These are phyloP conservation scores for Boehmeria nivea DNA, from an alignment of 306 rosid genomes.

Conservation along the genomic window DNA sequence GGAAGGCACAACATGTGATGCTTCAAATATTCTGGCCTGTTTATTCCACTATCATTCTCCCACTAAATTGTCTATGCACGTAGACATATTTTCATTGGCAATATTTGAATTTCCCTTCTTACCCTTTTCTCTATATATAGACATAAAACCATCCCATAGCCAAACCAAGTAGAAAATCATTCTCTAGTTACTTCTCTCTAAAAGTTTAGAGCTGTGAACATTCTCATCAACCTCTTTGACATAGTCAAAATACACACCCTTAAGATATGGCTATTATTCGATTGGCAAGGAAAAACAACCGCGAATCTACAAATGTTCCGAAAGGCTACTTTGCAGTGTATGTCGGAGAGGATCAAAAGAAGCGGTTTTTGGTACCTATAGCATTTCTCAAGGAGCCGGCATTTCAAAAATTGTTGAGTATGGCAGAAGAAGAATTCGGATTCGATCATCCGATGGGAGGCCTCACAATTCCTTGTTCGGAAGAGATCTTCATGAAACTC, in stretches of 20 bases:
- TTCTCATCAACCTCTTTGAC: no score
- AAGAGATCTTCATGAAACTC: neutral
- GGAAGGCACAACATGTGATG: no score
- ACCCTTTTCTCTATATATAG: no score
- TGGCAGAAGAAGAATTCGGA: neutral
- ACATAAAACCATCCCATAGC: no score
- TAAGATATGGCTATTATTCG: neutral
- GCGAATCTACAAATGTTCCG: neutral
- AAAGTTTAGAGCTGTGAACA: no score
- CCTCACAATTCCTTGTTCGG: neutral
- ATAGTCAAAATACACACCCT: neutral
- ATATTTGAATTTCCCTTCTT: no score
- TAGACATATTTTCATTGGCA: no score
- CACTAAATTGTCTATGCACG: no score
- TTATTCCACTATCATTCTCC: no score
- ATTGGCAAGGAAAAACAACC: neutral
- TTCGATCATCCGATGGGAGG: neutral
- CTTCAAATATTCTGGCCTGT: no score
- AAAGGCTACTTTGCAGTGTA: neutral
- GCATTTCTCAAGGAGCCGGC: neutral
- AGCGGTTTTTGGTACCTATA: conserved; percentile 7
- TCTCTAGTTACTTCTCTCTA: no score
- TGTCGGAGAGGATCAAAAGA: conserved; percentile 8
- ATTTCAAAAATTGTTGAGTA: neutral
- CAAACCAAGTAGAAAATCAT: no score